Conservation (phyloP, 768 basidiomycete species). For the Lactarius indigo region DNA sequence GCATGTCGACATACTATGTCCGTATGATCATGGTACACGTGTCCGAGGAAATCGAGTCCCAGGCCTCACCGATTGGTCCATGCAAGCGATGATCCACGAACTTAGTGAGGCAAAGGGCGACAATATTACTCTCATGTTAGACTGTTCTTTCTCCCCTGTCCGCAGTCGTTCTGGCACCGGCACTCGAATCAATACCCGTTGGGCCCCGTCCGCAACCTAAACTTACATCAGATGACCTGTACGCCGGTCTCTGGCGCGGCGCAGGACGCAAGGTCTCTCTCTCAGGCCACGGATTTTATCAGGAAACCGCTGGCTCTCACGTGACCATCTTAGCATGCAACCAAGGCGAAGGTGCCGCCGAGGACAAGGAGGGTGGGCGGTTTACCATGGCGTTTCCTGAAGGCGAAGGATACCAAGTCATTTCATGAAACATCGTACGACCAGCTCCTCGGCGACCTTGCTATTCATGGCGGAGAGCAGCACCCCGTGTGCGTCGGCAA, state of each 20-base stretch:
- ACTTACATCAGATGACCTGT: conserved; percentile 51
- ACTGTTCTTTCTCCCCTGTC: conserved; percentile 56
- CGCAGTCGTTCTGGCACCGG: conserved; percentile 38
- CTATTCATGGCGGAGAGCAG: conserved; percentile 42
- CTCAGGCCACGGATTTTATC: conserved; percentile 43
- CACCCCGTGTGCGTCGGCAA: conserved; percentile 49
- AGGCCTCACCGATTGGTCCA: conserved; percentile 66
- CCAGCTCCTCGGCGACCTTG: conserved; percentile 45
- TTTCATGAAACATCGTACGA: conserved; percentile 53
- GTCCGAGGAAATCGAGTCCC: conserved; percentile 45
- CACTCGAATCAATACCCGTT: conserved; percentile 50
- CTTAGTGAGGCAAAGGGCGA: conserved; percentile 56
- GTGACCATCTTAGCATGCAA: conserved; percentile 56
- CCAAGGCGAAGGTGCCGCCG: conserved; percentile 51
- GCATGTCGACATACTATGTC: conserved; percentile 57
- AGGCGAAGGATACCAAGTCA: conserved; percentile 42
- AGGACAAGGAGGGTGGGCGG: conserved; percentile 59
- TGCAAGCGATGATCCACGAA: conserved; percentile 57
- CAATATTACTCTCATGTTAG: conserved; percentile 66
- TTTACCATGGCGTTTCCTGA: conserved; percentile 56
- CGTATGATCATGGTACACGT: conserved; percentile 62
- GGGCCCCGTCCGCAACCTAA: conserved; percentile 53
- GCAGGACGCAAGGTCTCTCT: conserved; percentile 41
- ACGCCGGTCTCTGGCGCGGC: conserved; percentile 52
- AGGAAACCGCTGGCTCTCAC: conserved; percentile 41